phyloP scores from a whole-genome alignment of 352 stramenopile species.

The Blastocystis sp. region DNA sequence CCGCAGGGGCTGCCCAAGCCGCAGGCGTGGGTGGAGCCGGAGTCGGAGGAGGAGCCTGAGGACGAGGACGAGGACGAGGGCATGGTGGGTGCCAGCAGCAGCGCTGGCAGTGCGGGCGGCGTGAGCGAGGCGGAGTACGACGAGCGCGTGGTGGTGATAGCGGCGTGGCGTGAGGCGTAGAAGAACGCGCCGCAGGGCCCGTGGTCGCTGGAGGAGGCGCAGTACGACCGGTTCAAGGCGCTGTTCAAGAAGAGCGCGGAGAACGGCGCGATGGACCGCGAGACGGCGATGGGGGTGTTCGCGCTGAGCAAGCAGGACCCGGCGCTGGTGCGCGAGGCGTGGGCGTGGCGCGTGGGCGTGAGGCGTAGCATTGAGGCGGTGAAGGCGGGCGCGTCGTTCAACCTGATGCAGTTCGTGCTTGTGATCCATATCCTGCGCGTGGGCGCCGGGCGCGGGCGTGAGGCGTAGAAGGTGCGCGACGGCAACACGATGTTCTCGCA shows the following conservation, averaged over 20 bases:
- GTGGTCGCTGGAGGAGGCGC: background rate
- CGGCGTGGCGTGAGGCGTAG: conserved; percentile 1
- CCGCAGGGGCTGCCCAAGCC: conserved; percentile 23
- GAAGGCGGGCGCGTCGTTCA: background rate
- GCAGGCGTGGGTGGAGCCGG: conserved; percentile 58
- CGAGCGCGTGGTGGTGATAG: background rate
- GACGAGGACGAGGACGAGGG: conserved; percentile 29
- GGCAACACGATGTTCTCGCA: background rate
- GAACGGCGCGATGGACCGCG: background rate
- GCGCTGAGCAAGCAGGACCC: background rate
- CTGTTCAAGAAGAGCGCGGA: conserved; percentile 37
- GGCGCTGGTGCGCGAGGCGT: conserved; percentile 5
- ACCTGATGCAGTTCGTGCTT: conserved; percentile 36
- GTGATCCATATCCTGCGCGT: conserved; percentile 44
- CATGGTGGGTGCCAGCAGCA: background rate
- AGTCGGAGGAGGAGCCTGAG: conserved; percentile 59
- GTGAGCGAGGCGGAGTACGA: conserved; percentile 12
- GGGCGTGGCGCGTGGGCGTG: background rate
- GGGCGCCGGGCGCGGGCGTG: background rate
- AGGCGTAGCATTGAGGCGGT: background rate
- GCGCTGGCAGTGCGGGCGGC: background rate
- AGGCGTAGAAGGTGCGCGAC: background rate
- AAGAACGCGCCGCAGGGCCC: background rate
- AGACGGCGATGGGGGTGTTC: conserved; percentile 23
- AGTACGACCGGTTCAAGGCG: background rate